phyloP scores from a whole-genome alignment of 164 flowering plant genomes.

The Hamamelis virginiana region DNA sequence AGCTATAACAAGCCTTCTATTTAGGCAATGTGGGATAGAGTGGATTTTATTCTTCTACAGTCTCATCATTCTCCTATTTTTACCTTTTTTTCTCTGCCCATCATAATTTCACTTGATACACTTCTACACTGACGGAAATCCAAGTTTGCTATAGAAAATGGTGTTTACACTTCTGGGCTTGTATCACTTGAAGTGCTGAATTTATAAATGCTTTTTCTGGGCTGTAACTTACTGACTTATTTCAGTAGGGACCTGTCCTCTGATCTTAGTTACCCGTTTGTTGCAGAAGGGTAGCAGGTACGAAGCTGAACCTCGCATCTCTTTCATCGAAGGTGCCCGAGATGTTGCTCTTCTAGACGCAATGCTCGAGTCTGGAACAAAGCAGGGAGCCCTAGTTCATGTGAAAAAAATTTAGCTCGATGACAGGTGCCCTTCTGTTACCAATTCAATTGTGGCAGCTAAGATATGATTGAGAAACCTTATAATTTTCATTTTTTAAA shows the following conservation, averaged over 20 bases:
- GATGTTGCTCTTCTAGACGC: slow-evolving; percentile 88
- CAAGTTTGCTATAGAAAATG: too few species aligned
- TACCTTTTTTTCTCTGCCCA: too few species aligned
- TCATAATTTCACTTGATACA: too few species aligned
- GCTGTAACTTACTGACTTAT: neutral
- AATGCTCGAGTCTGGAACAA: slow-evolving; percentile 88
- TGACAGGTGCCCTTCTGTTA: neutral
- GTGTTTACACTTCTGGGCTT: too few species aligned
- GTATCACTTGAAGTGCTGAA: too few species aligned
- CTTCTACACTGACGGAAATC: too few species aligned
- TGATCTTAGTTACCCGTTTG: neutral
- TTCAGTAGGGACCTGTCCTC: neutral
- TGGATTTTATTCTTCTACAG: too few species aligned
- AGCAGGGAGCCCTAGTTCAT: slow-evolving; percentile 59
- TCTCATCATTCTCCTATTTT: too few species aligned
- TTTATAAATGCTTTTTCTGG: too few species aligned
- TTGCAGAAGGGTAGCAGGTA: slow-evolving; percentile 48
- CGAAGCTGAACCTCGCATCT: slow-evolving; percentile 67
- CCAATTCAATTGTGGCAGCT: neutral
- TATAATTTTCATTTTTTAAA: neutral
- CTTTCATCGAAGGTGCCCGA: slow-evolving; percentile 77
- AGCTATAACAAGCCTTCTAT: too few species aligned
- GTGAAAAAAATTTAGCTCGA: slow-evolving; percentile 46
- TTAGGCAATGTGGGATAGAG: too few species aligned
- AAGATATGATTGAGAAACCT: neutral